These are phyloP conservation scores for Monosporascus sp. DNA, from an alignment of 2,329 filamentous ascomycete species.

Conservation along the genomic window DNA sequence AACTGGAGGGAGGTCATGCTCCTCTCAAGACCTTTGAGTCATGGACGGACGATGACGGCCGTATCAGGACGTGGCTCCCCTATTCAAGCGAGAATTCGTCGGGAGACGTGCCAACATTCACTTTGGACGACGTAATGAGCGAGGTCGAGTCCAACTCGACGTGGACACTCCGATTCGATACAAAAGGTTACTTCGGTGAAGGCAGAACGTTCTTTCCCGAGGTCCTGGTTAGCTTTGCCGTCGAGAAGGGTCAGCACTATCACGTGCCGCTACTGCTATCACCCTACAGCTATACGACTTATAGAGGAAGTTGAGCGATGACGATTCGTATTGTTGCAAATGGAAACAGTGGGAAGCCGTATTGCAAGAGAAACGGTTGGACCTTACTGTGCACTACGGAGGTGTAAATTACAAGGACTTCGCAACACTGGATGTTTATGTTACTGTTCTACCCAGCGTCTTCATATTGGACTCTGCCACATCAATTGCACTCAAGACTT, in stretches of 20 bases:
- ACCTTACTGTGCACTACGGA: no score
- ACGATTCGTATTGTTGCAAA: neutral
- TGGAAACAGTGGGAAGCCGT: no score
- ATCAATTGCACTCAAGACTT: no score
- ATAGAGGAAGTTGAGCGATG: constrained; percentile 60
- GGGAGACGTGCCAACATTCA: constrained; percentile 53
- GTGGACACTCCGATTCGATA: constrained; percentile 70
- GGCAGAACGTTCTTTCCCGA: constrained; percentile 58
- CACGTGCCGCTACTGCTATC: constrained; percentile 75
- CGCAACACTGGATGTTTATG: no score
- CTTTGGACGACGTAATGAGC: constrained; percentile 50
- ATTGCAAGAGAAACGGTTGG: no score
- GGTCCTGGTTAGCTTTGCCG: constrained; percentile 48
- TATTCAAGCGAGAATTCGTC: constrained; percentile 44
- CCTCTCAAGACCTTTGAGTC: constrained; percentile 52
- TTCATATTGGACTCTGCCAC: no score
- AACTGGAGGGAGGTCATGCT: constrained; percentile 43
- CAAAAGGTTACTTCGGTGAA: constrained; percentile 63
- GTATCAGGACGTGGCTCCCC: constrained; percentile 64
- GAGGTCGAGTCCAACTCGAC: constrained; percentile 39
- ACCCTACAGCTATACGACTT: constrained; percentile 77
- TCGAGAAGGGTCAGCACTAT: constrained; percentile 59
- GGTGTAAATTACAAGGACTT: no score
- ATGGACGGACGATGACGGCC: constrained; percentile 71
- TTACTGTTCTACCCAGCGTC: no score